These are phyloP conservation scores for Eruca vesicaria DNA, from an alignment of 441 rosid genomes.

Conservation along the genomic window DNA sequence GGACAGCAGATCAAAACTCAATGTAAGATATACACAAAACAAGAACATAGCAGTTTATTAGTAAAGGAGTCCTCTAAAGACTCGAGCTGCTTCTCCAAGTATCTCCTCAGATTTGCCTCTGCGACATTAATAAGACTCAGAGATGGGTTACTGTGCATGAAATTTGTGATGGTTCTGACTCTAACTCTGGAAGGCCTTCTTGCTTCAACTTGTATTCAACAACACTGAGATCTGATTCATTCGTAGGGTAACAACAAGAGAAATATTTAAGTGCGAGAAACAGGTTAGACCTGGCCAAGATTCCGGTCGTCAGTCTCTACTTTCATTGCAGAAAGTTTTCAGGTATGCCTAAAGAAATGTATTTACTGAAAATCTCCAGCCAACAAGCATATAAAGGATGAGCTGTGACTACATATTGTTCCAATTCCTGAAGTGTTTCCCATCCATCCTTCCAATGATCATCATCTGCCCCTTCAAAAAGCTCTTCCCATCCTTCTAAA, in stretches of 20 bases:
- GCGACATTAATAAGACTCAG: too few species aligned
- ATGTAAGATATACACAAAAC: too few species aligned
- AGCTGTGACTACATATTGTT: constrained; percentile 36
- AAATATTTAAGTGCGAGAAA: constrained; percentile 59
- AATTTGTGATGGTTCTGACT: constrained; percentile 54
- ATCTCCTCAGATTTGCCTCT: too few species aligned
- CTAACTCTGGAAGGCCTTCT: constrained; percentile 49
- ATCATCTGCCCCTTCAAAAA: constrained; percentile 69
- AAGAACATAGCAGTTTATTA: too few species aligned
- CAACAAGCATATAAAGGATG: constrained; percentile 90
- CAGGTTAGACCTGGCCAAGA: constrained; percentile 41
- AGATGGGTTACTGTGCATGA: too few species aligned
- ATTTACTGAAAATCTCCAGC: constrained; percentile 61
- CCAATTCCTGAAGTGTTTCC: constrained; percentile 94
- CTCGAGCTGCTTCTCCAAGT: too few species aligned
- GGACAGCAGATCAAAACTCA: too few species aligned
- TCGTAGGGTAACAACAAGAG: constrained; percentile 77
- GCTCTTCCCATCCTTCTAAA: constrained; percentile 93
- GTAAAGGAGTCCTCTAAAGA: too few species aligned
- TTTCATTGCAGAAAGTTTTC: constrained; percentile 51
- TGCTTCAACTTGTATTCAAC: constrained; percentile 69
- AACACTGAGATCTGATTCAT: constrained; percentile 43
- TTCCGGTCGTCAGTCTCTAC: constrained; percentile 51
- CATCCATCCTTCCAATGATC: constrained; percentile 99
- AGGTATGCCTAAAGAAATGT: constrained; percentile 36